Evolutionary conservation across 306 rosid genomes (phyloP).

Genomic region (Cucumis melo): DNA sequence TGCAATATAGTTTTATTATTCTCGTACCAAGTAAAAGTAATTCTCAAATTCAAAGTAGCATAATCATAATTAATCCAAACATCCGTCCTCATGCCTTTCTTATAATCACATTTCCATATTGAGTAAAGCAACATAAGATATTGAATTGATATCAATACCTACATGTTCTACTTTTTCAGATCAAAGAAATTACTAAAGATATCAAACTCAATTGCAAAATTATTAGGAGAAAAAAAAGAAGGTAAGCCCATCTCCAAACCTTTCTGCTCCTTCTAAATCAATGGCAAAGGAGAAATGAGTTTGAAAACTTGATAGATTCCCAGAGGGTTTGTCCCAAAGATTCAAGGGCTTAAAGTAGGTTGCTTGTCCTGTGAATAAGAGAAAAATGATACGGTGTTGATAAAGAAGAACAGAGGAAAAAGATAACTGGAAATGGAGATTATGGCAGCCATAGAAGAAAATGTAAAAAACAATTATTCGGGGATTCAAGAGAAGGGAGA

Average conservation of each 20-base stretch:
- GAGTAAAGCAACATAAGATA: slow-evolving; percentile 12
- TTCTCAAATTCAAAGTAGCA: slow-evolving; percentile 14
- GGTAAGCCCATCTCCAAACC: slow-evolving; percentile 22
- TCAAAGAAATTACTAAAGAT: slow-evolving; percentile 6
- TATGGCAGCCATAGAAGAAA: neutral
- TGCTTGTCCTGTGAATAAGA: slow-evolving; percentile 16
- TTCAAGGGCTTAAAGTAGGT: slow-evolving; percentile 13
- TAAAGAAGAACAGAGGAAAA: neutral
- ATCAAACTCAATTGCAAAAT: slow-evolving; percentile 42
- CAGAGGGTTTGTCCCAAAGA: slow-evolving; percentile 25
- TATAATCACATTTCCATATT: slow-evolving; percentile 15
- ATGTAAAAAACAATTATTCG: too few species aligned
- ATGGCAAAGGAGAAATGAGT: slow-evolving; percentile 30
- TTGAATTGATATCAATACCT: slow-evolving; percentile 29
- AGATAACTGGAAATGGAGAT: neutral
- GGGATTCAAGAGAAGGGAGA: too few species aligned
- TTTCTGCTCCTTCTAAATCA: neutral
- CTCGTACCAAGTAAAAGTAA: slow-evolving; percentile 12
- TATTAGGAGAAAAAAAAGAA: slow-evolving; percentile 31
- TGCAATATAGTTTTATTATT: neutral
- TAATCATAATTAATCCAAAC: slow-evolving; percentile 25
- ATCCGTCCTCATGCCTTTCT: slow-evolving; percentile 8
- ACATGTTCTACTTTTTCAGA: slow-evolving; percentile 8
- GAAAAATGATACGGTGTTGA: neutral
- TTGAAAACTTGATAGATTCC: slow-evolving; percentile 23